phyloP scores from a whole-genome alignment of 2,329 filamentous ascomycete genomes.

The Chalaropsis ovoidea region DNA sequence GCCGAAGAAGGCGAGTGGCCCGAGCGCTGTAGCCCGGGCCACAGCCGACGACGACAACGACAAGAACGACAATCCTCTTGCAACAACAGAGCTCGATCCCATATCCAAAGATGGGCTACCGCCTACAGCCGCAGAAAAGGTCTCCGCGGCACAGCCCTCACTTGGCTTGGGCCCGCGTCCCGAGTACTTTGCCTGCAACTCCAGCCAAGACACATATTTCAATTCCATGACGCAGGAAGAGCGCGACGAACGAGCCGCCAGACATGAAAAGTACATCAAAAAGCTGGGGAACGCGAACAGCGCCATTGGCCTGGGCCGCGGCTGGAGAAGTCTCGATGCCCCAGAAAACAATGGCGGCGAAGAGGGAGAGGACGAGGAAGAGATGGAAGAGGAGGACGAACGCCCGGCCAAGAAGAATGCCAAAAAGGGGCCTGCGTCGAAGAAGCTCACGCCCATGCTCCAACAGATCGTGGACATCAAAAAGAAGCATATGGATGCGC shows the following conservation, averaged over 20 bases:
- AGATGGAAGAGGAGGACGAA: constrained; percentile 47
- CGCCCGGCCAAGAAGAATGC: constrained; percentile 37
- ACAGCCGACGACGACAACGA: neutral
- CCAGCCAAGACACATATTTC: constrained; percentile 21
- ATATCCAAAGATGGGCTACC: neutral
- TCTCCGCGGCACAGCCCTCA: neutral
- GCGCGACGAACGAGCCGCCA: constrained; percentile 51
- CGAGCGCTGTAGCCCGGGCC: constrained; percentile 5
- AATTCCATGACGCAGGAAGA: constrained; percentile 38
- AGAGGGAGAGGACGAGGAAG: constrained; percentile 42
- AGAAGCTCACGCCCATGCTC: constrained; percentile 89
- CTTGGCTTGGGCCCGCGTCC: neutral
- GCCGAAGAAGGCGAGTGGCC: constrained; percentile 16
- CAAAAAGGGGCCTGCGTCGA: constrained; percentile 40
- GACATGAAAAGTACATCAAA: constrained; percentile 73
- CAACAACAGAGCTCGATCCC: neutral
- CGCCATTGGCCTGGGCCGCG: constrained; percentile 54
- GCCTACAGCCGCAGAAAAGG: neutral
- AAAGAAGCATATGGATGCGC: constrained; percentile 73
- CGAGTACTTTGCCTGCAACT: constrained; percentile 18
- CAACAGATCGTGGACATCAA: constrained; percentile 91
- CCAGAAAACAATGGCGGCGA: constrained; percentile 48
- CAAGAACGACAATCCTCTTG: constrained; percentile 14
- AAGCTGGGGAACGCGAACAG: constrained; percentile 83
- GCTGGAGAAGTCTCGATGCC: constrained; percentile 43